Evolutionary conservation across 2,329 filamentous ascomycete species (phyloP).

Genomic region (Tolypocladium sp.): DNA sequence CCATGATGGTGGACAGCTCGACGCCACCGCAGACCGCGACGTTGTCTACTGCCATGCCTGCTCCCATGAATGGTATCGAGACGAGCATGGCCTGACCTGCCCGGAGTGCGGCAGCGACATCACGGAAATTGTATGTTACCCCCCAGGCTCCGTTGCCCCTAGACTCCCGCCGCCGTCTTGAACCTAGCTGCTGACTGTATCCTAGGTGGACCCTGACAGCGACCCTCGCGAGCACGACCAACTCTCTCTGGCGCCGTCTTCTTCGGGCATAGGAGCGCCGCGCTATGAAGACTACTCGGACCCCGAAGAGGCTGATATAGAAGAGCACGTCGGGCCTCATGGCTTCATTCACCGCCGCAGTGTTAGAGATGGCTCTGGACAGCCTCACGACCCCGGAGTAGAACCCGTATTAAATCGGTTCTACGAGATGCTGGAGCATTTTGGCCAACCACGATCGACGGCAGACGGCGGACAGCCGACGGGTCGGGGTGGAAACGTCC

Average conservation of each 20-base stretch:
- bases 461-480: background rate
- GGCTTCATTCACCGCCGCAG: conserved; percentile 31
- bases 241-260: conserved; percentile 16
- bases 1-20: conserved; percentile 29
- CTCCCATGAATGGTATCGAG: conserved; percentile 68
- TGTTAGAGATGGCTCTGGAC: conserved; percentile 16
- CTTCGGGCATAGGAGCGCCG: conserved; percentile 17
- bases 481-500: background rate
- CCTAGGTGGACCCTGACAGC: conserved; percentile 42
- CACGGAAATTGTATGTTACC: conserved; percentile 68
- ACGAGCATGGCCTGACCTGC: conserved; percentile 60
- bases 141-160: background rate
- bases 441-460: conserved; percentile 12
- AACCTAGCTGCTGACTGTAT: background rate
- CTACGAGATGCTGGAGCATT: conserved; percentile 31
- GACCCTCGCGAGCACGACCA: conserved; percentile 47
- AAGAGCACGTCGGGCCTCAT: conserved; percentile 37
- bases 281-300: conserved; percentile 37
- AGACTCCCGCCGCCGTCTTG: background rate
- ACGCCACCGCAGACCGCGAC: conserved; percentile 47
- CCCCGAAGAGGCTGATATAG: conserved; percentile 50
- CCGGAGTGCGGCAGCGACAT: conserved; percentile 71
- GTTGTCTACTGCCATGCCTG: conserved; percentile 84
- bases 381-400: conserved; percentile 21
- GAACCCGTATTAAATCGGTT: conserved; percentile 32